Evolutionary conservation across 2,329 filamentous ascomycete species (phyloP).

Genomic region (Xylaria sp.): DNA sequence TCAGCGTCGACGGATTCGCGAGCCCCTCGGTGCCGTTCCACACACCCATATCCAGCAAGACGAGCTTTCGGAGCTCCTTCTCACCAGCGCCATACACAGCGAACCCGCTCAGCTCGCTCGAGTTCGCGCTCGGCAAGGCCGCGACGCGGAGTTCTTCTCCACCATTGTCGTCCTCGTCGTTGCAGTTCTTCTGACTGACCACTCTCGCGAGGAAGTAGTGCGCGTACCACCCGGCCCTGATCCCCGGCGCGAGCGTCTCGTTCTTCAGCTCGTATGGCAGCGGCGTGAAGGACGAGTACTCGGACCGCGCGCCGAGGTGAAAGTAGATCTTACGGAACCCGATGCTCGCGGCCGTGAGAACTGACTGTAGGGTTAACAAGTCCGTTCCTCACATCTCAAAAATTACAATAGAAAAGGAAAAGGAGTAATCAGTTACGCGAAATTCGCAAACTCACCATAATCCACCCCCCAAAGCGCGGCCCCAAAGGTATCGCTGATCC

Average conservation of each 20-base stretch:
- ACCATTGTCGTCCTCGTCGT: not conserved
- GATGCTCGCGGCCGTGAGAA: constrained; percentile 44
- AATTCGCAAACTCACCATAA: constrained; percentile 40
- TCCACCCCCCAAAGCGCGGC: constrained; percentile 56
- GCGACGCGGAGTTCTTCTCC: constrained; percentile 34
- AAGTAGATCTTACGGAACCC: constrained; percentile 49
- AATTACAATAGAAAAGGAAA: not conserved
- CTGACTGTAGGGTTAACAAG: no score
- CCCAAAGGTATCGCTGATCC: constrained; percentile 54
- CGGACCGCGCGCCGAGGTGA: constrained; percentile 48
- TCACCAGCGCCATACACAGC: constrained; percentile 36
- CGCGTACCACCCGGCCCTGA: constrained; percentile 43
- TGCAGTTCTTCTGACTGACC: constrained; percentile 17
- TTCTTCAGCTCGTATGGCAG: constrained; percentile 39
- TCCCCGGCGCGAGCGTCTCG: constrained; percentile 40
- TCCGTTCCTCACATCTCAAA: not conserved
- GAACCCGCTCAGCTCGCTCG: constrained; percentile 43
- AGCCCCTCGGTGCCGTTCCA: constrained; percentile 46
- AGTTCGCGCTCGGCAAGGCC: constrained; percentile 43
- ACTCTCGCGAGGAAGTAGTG: constrained; percentile 44
- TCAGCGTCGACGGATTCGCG: constrained; percentile 43
- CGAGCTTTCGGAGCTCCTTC: constrained; percentile 38
- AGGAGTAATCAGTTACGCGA: not conserved
- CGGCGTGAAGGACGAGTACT: constrained; percentile 43
- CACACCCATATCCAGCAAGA: constrained; percentile 45